These are phyloP conservation scores for Euphorbia peplus DNA, from an alignment of 345 rosid genomes.

Conservation along the genomic window DNA sequence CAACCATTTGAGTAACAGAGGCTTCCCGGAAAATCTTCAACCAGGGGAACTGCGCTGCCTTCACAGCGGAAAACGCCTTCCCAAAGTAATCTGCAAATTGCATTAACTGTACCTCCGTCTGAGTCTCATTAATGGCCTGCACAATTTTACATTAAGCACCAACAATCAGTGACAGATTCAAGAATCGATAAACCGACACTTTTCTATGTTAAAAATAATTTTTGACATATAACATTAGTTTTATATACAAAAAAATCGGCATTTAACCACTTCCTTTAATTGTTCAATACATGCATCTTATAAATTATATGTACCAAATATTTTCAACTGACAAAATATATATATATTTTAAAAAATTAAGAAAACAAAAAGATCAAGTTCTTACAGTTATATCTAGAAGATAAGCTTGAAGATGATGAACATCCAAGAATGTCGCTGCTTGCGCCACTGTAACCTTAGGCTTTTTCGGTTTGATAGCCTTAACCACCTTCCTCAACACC, in stretches of 20 bases:
- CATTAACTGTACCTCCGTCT: constrained; percentile 62
- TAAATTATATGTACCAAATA: no score
- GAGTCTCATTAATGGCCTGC: constrained; percentile 46
- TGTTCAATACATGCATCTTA: no score
- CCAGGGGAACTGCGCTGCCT: constrained; percentile 62
- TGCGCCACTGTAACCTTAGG: constrained; percentile 64
- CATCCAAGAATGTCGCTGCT: constrained; percentile 60
- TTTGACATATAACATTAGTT: no score
- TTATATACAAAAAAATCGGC: no score
- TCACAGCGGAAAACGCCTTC: constrained; percentile 49
- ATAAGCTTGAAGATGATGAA: constrained; percentile 48
- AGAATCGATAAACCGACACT: no score
- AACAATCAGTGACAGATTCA: no score
- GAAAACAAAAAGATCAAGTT: no score
- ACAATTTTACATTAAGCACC: no score
- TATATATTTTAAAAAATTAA: no score
- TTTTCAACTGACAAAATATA: no score
- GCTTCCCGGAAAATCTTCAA: constrained; percentile 55
- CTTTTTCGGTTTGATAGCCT: constrained; percentile 63
- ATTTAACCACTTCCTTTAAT: no score
- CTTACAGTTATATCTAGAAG: constrained; percentile 45
- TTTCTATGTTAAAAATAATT: no score
- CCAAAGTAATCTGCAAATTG: constrained; percentile 70
- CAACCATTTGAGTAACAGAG: constrained; percentile 47
- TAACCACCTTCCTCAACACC: constrained; percentile 27